Conservation (phyloP, 257 asterid genomes). For the Nicotiana tomentosiformis region DNA sequence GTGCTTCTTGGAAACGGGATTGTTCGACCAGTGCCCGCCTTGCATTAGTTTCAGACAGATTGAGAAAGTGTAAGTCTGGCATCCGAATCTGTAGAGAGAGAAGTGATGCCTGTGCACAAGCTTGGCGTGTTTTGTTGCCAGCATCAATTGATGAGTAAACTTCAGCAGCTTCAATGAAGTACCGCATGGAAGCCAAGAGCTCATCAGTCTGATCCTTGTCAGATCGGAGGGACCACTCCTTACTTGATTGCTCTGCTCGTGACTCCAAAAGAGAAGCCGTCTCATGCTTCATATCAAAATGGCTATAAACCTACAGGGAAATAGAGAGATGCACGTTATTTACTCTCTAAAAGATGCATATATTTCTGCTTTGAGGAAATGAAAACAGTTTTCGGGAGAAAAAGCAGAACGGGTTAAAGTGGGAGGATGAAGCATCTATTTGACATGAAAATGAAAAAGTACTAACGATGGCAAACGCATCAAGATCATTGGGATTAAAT, state of each 20-base stretch:
- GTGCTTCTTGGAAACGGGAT: conserved; percentile 89
- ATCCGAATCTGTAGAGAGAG: conserved; percentile 91
- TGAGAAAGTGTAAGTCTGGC: conserved; percentile 89
- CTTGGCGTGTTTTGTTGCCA: conserved; percentile 74
- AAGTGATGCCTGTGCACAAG: conserved; percentile 94
- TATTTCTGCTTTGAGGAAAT: not conserved
- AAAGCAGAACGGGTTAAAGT: not conserved
- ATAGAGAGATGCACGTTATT: conserved; percentile 12
- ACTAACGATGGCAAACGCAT: conserved; percentile 87
- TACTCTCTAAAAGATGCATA: not conserved
- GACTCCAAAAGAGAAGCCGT: conserved; percentile 78
- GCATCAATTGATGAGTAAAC: conserved; percentile 95
- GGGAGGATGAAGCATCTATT: not conserved
- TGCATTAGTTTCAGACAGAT: conserved; percentile 88
- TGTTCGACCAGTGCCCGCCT: conserved; percentile 80
- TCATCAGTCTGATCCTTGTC: conserved; percentile 86
- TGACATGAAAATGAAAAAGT: not conserved
- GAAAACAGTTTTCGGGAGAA: not conserved
- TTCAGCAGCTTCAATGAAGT: conserved; percentile 87
- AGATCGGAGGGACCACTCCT: conserved; percentile 62
- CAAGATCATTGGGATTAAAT: conserved; percentile 79
- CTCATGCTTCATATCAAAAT: conserved; percentile 96
- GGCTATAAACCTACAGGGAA: conserved; percentile 69
- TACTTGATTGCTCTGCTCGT: conserved; percentile 65
- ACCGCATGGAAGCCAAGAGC: conserved; percentile 83